A percentile compares a stretch with the other conserved stretches of the same genome.
Conservation (phyloP, 2,329 filamentous ascomycete genomes). For the Trichoderma sp. region DNA sequence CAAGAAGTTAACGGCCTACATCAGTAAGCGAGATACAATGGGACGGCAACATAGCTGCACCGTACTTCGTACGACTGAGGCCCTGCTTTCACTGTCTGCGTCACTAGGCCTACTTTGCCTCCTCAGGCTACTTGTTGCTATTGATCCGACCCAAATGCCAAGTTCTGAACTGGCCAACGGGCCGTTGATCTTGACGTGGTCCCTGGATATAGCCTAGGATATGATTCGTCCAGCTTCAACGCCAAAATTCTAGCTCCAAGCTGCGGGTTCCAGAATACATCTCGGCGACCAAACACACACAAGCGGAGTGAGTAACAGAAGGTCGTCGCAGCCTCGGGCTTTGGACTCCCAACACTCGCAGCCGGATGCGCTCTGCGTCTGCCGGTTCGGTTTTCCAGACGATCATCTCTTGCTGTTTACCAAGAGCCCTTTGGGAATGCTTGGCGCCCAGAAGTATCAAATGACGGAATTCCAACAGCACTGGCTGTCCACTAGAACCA, state of each 20-base stretch:
- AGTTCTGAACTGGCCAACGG: background rate
- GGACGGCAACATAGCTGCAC: background rate
- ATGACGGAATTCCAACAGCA: background rate
- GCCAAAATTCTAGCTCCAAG: conserved; percentile 1
- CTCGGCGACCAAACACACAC: conserved; percentile 16
- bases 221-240: conserved; percentile 11
- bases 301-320: background rate
- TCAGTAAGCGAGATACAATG: background rate
- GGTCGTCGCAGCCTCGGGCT: background rate
- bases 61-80: background rate
- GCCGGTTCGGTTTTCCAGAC: background rate
- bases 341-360: background rate
- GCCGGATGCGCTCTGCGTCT: background rate
- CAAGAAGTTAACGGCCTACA: background rate
- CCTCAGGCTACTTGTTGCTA: background rate
- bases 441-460: background rate
- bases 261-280: conserved; percentile 15
- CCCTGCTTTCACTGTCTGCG: background rate
- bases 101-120: background rate
- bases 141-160: background rate
- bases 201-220: background rate
- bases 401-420: conserved; percentile 2
- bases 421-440: background rate
- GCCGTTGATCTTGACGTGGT: conserved; percentile 21
- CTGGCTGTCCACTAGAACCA: background rate